Evolutionary conservation across 345 rosid species (phyloP), one percentile per base, ranked within the genome.

Genomic region (Populus simonii): DNA sequence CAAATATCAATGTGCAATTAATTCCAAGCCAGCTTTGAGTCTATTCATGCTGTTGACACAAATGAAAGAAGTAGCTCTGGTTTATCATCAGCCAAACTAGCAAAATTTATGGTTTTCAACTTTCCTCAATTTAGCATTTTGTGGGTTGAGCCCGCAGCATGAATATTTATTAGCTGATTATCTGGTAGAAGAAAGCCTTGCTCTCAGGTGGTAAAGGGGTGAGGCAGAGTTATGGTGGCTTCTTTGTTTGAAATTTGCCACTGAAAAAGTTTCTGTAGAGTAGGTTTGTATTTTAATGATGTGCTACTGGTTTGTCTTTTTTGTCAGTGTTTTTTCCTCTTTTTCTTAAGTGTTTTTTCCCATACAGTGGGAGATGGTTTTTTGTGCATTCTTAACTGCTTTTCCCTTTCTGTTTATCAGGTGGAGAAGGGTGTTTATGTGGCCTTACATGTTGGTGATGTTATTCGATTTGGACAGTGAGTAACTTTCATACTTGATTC

Each of bases 381-480:
- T 70, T 49, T 1, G 13, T 5, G 22, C 61, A 16, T 47, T 79
- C 25, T 68, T 55, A 47, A 31, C 22, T 71, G 16, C 25, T 63
- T 70, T 68, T 55, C 11, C 13, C 22, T 57, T 66, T 47, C 27
- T 77, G 18, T 45, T 72, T 65, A 36, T 59, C 83, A 93, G 98
- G 92, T 91, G 72, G 86, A 92, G 75, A 87, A 83, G 86, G 84
- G 82, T 59, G 87, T 85, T 83, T 89, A 88, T 77, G 92, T 88
- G 75, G 93, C 91, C 78, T 83, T 93, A 78, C 89, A 82, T 73
- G 98, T 93, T 78, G 98, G 99, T 77, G 98, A 91, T 86, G 93
- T 93, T 79, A 85, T 92, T 78, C 97, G 94, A 11, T 96, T 96
- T 87, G 99, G 99, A 87, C 86, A 87, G 98, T 91, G 82, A 86